Evolutionary conservation across 2,329 filamentous ascomycete species (phyloP), one percentile per base, ranked within the genome.

Genomic region (Fonsecaea monophora): DNA sequence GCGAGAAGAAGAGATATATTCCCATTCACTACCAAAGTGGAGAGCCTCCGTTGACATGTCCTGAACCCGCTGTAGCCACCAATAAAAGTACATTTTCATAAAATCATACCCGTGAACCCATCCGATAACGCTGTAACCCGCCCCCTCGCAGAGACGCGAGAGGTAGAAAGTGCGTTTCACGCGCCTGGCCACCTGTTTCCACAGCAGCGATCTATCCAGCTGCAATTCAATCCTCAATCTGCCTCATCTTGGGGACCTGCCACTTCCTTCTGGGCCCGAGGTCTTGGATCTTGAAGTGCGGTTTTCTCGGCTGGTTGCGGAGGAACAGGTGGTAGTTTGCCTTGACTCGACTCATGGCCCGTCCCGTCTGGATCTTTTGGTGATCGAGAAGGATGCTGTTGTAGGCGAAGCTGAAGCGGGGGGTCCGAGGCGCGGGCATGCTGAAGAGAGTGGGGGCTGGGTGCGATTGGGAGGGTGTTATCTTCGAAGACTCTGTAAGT

Each of bases 281-380:
- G 54, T 70, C 66, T 35, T 64, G 57, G 12, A 64, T 48, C 3
- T 32, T 66, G 61, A 69, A 62, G 6, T 68, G 64, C 34, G 68
- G 71, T 48, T 57, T 64, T 54, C 64, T 63, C 6, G 71, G 71
- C 65, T 72, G 71, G 50, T 73, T 73, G 6, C 66, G 64, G 9
- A 73, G 68, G 60, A 73, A 73, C 13, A 73, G 69, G 54, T 73
- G 71, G 45, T 72, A 72, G 30, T 70, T 72, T 10, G 66, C 68
- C 45, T 66, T 68, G 25, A 73, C 62, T 35, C 69, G 55, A 50
- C 67, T 70, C 54, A 73, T 45, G 15, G 71, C 69, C 37, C 62
- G 59, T 7, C 68, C 63, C 1, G 71, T 73, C 45, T 71, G 70
- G 35, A 67, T 67, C 32, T 68, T 68, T 48, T 62, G 64, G 60